Evolutionary conservation across 202 grass and related monocot species (phyloP), one percentile per base, ranked within the genome.

Genomic region (Elaeis oleifera): DNA sequence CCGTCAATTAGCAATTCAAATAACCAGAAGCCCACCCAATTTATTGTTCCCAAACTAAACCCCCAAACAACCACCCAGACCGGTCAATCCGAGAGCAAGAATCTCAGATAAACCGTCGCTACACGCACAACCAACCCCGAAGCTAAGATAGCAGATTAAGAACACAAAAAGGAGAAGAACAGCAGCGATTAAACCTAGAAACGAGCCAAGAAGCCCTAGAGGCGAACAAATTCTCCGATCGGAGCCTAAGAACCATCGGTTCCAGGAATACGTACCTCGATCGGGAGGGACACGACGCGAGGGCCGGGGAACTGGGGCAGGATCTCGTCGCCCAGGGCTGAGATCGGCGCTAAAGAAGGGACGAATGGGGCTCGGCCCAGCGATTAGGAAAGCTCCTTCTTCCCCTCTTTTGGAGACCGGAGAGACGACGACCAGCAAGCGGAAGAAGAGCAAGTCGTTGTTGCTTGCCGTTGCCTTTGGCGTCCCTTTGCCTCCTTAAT

Each of bases 361-460:
- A 52, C 53, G 50, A 70, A 58, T 75, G 61, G 72, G 60, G 71
- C 59, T 54, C 13, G 54, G 24, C 32, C 53, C 21, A 67, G 14
- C 25, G 36, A 44, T 44, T 36, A 44, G 9, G 36, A 13, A 11
- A 44, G 9, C 36, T 44, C 36, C 36, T 44, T 44, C 36, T 44
- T 24, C 50, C 50, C 49, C 27, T 62, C 65, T 78, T 68, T 81
- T 66, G 71, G 69, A 82, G 70, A 79, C 75, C 53, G 75, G 53
- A 26, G 44, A 64, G 68, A 59, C 39, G 68, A 83, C 68, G 84
- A 83, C 72, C 63, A 83, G 74, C 63, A 69, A 53, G 63, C 50
- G n/a, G 39, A 65, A 59, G 68, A 51, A 7, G 6, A 53, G 8
- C 11, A 26, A 36, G 49, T 14, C 19, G 32, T 13, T 51, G 73